Evolutionary conservation across 2,329 filamentous ascomycete genomes (phyloP), one percentile per base, ranked within the genome.

Genomic region (Cyphellophora europaea): DNA sequence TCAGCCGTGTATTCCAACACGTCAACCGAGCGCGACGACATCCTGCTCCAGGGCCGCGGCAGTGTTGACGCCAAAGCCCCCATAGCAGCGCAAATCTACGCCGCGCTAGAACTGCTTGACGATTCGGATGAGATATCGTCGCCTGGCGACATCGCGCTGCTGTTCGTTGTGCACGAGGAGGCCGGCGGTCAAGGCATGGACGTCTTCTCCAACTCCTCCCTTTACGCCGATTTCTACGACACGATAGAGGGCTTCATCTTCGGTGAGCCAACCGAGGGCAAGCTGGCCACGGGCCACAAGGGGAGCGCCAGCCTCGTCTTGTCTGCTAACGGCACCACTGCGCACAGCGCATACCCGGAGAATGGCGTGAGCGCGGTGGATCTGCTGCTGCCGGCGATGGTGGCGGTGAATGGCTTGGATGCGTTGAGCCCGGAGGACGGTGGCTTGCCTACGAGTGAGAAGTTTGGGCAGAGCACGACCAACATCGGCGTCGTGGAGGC

Each of bases 331-430:
- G 89, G 89, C 16, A 78, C 77, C 39, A 82, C 79, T 0, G 85
- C 82, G 1, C 89, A 96, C 61, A 88, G 80, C 6, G 88, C 88
- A 3, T 95, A 96, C 54, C 89, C 89, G 0, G 87, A 82, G 77
- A 67, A 93, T 6, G 88, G 87, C 4, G 76, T 79, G 50, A 88
- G 78, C 44, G 89, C 89, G 10, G 89, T 87, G 49, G 82, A 85
- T 41, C 67, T 86, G 30, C 65, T 95, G 36, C 68, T 91, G 19
- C 72, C 77, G n/a, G 83, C 79, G 1, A 61, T 94, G 29, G 66
- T 71, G 30, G 68, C 66, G 11, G 56, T 93, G 16, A 63, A 84
- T 36, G 66, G 77, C 13, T 61, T 83, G 0, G 75, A 58, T 23
- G 40, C 57, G 14, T 55, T 58, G 31, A 56, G 58, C 17, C 51